Conservation (phyloP, 257 asterid genomes). For the Jasminum sambac region DNA sequence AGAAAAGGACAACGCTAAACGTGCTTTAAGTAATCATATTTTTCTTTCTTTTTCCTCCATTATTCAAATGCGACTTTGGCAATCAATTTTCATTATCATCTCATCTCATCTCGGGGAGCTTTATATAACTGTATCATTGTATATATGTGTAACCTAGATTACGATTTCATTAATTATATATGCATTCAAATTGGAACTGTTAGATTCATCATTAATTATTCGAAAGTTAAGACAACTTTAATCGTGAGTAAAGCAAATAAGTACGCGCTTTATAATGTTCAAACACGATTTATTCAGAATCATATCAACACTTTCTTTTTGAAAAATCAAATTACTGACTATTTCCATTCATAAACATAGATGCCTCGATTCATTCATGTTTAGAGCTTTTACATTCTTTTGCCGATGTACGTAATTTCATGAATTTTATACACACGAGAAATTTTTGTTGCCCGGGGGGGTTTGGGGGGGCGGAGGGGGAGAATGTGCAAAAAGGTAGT, state of each 20-base stretch:
- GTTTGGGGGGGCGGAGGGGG: background rate
- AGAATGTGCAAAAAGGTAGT: no score
- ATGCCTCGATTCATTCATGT: background rate
- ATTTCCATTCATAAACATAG: background rate
- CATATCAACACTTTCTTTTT: constrained; percentile 6
- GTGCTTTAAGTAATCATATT: constrained; percentile 34
- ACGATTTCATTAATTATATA: constrained; percentile 34
- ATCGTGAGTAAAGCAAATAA: constrained; percentile 28
- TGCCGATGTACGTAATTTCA: background rate
- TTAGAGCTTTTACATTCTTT: background rate
- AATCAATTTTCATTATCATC: background rate
- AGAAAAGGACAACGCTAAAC: constrained; percentile 47
- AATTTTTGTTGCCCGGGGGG: background rate
- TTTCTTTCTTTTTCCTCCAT: background rate
- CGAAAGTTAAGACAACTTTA: constrained; percentile 39
- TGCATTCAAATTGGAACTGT: constrained; percentile 29
- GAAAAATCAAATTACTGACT: background rate
- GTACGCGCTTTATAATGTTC: constrained; percentile 27
- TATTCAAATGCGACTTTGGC: background rate
- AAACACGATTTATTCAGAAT: constrained; percentile 4
- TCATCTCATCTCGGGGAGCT: background rate
- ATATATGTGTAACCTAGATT: constrained; percentile 39
- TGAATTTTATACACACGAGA: background rate
- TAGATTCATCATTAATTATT: constrained; percentile 41
- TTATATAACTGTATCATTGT: no score